Base-by-base conservation (phyloP, 495 filamentous ascomycete species). In the Aspergillus sclerotioniger region DNA sequence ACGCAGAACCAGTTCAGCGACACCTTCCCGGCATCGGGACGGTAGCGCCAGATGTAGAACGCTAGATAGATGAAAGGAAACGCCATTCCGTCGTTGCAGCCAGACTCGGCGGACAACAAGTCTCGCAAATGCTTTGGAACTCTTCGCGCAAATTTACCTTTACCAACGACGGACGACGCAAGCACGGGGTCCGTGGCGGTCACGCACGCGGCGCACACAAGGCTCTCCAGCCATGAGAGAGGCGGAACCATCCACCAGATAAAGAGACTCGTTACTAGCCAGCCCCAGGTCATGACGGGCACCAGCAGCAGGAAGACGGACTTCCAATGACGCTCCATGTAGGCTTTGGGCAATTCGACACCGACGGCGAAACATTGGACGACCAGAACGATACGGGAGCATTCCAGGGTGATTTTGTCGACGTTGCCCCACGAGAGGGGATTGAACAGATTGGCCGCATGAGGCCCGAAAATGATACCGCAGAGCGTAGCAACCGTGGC, bases 311-410 rank as follows among this genome's bases (percentile, higher is more conserved):
- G 84, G 3, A 87, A 75, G 57, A 99, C 93, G 6, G 93, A 97
- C 67, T 84, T 87, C 95, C 95, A 99, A 72, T 99, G 95, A 59
- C 86, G 87, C 66, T 97, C 93, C 95, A 99, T 98, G 75, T 98
- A 99, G 41, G 85, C 78, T 73, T 93, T 93, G 49, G 95, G 95
- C 81, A 99, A 82, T 75, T 99, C 95, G 78, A 99, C 95, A 21
- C 95, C 95, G 56, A 99, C 91, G 74, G 95, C 95, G 71, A 99
- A 99, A 80, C 95, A 99, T 79, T 99, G 95, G 37, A 99, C 95
- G 54, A 98, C 95, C 33, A 99, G 83, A 58, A 99, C 95, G 63
- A 99, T 92, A 57, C 95, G 87, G 10, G 93, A 96, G 79, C 92
- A 96, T 70, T 99, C 95, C 55, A 98, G 85, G 3, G 95, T 98